Evolutionary conservation across 176 grass and related monocot genomes (phyloP), one percentile per base, ranked within the genome.

Genomic region (Dendrocalamus sinicus): DNA sequence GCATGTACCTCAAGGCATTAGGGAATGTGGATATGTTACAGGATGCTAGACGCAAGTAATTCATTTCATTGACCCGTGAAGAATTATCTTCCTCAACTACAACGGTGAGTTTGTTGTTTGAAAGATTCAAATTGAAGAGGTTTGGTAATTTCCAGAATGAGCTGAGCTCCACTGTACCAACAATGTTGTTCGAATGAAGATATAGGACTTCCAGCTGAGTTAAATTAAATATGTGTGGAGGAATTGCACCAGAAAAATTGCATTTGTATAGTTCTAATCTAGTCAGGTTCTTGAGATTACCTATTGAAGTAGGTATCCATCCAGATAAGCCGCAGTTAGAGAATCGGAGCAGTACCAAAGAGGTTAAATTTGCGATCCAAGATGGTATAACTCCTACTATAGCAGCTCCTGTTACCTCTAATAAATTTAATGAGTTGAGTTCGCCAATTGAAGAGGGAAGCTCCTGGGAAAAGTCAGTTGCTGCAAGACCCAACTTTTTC

Each of bases 11-110:
- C 40, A 96, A 57, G 20, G 76, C 37, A 72, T 16, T 53, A 58
- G 94, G 91, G 55, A 96, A 44, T 58, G 53, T 85, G 35, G 75
- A 83, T 54, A 96, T 50, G 62, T 90, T 88, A 88, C 94, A 93
- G 23, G 85, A 93, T 48, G 72, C 87, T 50, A 93, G 77, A 28
- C 71, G 73, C 24, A 96, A 40, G 9, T 47, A 39, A 0, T 5
- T 0, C 37, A 39, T 39, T 39, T 0, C 37, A 39, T 32, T 32
- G 32, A 77, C 82, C 85, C 32, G 88, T 37, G 58, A 83, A 80
- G 79, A 84, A 75, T 69, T 83, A 57, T 60, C 24, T 17, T 60
- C 50, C 2, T 70, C 75, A 0, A 89, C 91, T 50, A 59, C 67
- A 1, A 93, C 9, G 0, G 73, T 78, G 9, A 96, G 63, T 32